These are phyloP conservation scores for Ammopiptanthus mongolicus DNA, from an alignment of 306 rosid genomes.

Conservation along the genomic window DNA sequence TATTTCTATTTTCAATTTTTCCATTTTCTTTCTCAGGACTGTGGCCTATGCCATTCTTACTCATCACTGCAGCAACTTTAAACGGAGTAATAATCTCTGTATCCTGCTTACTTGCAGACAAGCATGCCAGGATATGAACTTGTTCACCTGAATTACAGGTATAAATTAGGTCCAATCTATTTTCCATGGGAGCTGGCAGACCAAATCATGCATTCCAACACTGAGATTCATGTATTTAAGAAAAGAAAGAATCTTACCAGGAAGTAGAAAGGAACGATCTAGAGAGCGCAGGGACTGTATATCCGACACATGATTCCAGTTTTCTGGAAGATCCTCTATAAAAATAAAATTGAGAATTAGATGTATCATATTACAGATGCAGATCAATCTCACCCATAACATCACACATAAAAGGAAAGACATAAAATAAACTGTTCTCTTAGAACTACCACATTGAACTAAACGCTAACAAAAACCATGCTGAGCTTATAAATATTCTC, in stretches of 20 bases:
- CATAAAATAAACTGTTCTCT: not conserved
- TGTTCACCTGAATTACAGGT: conserved; percentile 73
- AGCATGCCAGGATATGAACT: conserved; percentile 80
- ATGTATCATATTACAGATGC: not conserved
- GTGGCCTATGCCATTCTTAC: conserved; percentile 61
- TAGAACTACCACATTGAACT: not conserved
- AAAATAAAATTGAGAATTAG: conserved; percentile 29
- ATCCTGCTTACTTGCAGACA: conserved; percentile 78
- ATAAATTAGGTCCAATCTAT: conserved; percentile 29
- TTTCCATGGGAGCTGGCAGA: not conserved
- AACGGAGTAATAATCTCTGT: conserved; percentile 89
- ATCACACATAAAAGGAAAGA: not conserved
- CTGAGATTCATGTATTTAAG: conserved; percentile 1
- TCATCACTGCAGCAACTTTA: conserved; percentile 91
- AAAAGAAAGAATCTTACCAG: conserved; percentile 54
- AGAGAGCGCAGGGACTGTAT: conserved; percentile 53
- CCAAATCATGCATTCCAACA: conserved; percentile 21
- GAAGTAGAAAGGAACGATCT: conserved; percentile 91
- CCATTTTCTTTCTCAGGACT: conserved; percentile 61
- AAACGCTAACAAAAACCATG: not conserved
- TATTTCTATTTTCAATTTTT: conserved; percentile 34
- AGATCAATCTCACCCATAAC: conserved; percentile 11
- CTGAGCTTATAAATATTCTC: not conserved
- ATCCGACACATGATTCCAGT: conserved; percentile 70
- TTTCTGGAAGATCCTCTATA: conserved; percentile 71